Evolutionary conservation across 2,329 filamentous ascomycete species (phyloP).

Genomic region (Bertia moriformis): DNA sequence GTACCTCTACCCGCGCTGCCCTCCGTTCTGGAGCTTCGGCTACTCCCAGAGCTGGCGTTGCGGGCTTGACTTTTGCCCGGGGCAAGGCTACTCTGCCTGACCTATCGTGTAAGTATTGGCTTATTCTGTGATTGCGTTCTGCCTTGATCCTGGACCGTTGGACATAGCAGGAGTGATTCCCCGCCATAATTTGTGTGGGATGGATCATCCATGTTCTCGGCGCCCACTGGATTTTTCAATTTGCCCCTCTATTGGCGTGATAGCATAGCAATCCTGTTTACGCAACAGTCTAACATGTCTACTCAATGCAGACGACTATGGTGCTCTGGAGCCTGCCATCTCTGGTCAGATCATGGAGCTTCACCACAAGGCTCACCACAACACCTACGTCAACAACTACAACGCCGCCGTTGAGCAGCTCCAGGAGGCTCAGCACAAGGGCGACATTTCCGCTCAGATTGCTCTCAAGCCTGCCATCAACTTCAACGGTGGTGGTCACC

Average conservation of each 20-base stretch:
- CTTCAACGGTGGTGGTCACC: conserved; percentile 54
- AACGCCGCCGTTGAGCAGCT: conserved; percentile 67
- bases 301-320: conserved; percentile 74
- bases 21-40: conserved; percentile 39
- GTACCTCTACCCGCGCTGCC: conserved; percentile 40
- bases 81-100: conserved; percentile 90
- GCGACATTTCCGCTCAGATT: conserved; percentile 41
- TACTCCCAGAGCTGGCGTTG: conserved; percentile 44
- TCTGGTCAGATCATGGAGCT: conserved; percentile 91
- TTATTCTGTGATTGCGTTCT: no score
- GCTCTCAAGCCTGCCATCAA: conserved; percentile 45
- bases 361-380: conserved; percentile 87
- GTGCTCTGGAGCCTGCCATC: conserved; percentile 75
- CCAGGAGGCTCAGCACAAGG: conserved; percentile 34
- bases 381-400: conserved; percentile 82
- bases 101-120: conserved; percentile 49
- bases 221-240: no score
- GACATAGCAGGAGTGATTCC: no score
- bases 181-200: no score
- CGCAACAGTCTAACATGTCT: no score
- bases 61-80: conserved; percentile 64
- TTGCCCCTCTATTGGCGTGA: no score
- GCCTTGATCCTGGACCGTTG: no score
- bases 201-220: no score
- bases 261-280: no score